phyloP scores from a whole-genome alignment of 2,329 filamentous ascomycete genomes.

The Hypoxylon sp. region DNA sequence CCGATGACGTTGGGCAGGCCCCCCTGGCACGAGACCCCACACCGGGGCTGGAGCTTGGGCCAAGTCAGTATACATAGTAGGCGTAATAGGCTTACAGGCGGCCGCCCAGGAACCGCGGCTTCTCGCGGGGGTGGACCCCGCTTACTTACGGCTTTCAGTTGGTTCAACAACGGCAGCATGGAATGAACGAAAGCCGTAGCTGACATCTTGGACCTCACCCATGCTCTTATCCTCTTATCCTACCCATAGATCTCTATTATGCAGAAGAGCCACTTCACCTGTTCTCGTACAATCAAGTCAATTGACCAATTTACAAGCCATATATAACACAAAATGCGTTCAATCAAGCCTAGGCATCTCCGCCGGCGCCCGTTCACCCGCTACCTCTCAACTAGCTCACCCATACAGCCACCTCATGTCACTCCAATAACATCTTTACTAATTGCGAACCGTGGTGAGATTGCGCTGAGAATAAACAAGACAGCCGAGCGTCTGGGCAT shows the following conservation, averaged over 20 bases:
- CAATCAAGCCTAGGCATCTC: conserved; percentile 65
- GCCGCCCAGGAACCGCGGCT: conserved; percentile 24
- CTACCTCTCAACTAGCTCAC: conserved; percentile 52
- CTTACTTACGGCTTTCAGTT: conserved; percentile 37
- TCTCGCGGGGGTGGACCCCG: conserved; percentile 37
- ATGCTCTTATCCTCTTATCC: conserved; percentile 25
- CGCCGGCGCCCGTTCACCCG: conserved; percentile 61
- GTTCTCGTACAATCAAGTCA: conserved; percentile 4
- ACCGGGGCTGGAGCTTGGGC: conserved; percentile 33
- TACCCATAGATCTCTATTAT: conserved; percentile 9
- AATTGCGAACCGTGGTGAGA: conserved; percentile 97
- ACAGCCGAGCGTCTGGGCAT: conserved; percentile 92
- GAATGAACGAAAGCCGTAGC: conserved; percentile 27
- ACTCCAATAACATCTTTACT: conserved; percentile 81
- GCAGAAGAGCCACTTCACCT: conserved; percentile 12
- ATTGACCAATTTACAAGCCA: conserved; percentile 10
- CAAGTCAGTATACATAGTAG: conserved; percentile 10
- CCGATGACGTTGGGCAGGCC: conserved; percentile 23
- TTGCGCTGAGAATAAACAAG: conserved; percentile 90
- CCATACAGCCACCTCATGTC: conserved; percentile 51
- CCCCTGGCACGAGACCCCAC: conserved; percentile 9
- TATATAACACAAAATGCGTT: conserved; percentile 61
- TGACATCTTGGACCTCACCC: conserved; percentile 2
- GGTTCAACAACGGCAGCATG: conserved; percentile 15
- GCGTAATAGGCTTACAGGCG: too few species aligned